Evolutionary conservation across 768 basidiomycete genomes (phyloP), one percentile per base, ranked within the genome.

Genomic region (Collybia mongolica): DNA sequence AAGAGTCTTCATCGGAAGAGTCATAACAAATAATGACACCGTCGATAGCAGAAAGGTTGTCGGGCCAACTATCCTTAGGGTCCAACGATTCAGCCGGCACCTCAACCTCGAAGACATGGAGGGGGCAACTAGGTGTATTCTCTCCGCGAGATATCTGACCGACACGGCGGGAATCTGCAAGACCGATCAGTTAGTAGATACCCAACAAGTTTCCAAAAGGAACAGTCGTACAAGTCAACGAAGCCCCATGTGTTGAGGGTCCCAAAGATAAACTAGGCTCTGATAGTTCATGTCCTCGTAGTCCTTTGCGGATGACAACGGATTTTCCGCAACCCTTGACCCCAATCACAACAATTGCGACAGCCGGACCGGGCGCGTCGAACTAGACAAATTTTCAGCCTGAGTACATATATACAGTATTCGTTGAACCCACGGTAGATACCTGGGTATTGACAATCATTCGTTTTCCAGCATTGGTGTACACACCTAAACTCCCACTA

Each of bases 1-100:
- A 86, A 18, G 92, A 92, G 1, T 71, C 65, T 49, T 64, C 62
- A 50, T 81, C 72, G 0, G 82, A 79, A 8, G 85, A 80, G 67
- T 94, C 90, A 65, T 94, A 97, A 61, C 93, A 97, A 20, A 97
- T 74, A 46, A 97, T 79, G 12, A 87, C 81, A 0, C 88, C 96
- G 54, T 93, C 86, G 44, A 92, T 72, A 15, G 66, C 64, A 17
- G 86, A 84, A 19, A 83, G 69, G 4, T 70, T 72, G 23, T 76
- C 72, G 6, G 87, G 80, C 76, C 83, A 60, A 39, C 52, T 49
- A 24, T 54, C 48, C 18, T 38, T 32, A 18, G 47, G 46, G 23
- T 40, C 47, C 32, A 50, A 29, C 4, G 18, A 39, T 18, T 52
- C 48, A n/a, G 48, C 39, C 15, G 61, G 71, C 37, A 81, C 72